Conservation (phyloP, 768 basidiomycete genomes). For the Gloeopeniophorella convolvens region DNA sequence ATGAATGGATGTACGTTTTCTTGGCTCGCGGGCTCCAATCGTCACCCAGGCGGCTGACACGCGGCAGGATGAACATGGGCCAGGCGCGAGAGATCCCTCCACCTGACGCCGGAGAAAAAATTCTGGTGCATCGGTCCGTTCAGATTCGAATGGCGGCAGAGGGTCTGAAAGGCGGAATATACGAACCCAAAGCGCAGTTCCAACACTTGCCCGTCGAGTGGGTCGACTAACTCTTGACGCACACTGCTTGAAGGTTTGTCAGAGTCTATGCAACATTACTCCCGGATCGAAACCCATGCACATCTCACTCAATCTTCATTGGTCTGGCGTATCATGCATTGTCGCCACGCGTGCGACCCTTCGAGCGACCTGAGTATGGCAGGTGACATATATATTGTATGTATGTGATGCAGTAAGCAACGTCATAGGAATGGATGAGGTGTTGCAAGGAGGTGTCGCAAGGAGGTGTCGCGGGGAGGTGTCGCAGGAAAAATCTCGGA, state of each 20-base stretch:
- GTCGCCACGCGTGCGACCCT: background rate
- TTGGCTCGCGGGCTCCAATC: background rate
- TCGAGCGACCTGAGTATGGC: background rate
- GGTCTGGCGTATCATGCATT: background rate
- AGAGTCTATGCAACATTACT: too few species aligned
- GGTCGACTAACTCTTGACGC: too few species aligned
- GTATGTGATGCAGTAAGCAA: conserved; percentile 11
- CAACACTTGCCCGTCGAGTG: conserved; percentile 16
- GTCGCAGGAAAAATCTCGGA: conserved; percentile 1
- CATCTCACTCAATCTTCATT: too few species aligned
- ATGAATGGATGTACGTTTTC: background rate
- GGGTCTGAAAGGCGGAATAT: conserved; percentile 23
- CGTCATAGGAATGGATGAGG: too few species aligned
- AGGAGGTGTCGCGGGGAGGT: conserved; percentile 15
- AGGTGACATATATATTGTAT: background rate
- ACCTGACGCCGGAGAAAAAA: background rate
- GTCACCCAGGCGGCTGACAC: too few species aligned
- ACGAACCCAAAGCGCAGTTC: conserved; percentile 27
- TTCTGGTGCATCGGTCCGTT: background rate
- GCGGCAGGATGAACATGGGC: background rate
- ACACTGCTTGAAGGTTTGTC: too few species aligned
- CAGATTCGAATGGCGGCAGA: background rate
- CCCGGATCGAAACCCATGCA: too few species aligned
- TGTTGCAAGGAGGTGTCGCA: conserved; percentile 14
- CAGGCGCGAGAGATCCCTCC: background rate